A percentile compares a stretch with the other conserved stretches of the same genome.
These are phyloP conservation scores for Amniculicola lignicola DNA, from an alignment of 495 filamentous ascomycete species.

Conservation along the genomic window DNA sequence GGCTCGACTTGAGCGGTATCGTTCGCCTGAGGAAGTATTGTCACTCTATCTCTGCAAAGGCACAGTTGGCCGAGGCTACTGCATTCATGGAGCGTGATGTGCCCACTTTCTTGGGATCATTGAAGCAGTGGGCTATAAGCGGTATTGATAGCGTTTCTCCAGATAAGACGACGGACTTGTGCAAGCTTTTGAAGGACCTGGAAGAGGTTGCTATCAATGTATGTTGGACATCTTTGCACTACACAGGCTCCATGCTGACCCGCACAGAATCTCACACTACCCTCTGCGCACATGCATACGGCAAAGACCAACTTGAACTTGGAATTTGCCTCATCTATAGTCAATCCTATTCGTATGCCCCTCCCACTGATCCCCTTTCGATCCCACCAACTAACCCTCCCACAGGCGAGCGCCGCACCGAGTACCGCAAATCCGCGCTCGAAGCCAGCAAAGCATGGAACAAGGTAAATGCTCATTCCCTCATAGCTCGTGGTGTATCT, in stretches of 20 bases:
- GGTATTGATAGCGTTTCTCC: background rate
- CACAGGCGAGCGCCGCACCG: slow-evolving; percentile 15
- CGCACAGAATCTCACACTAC: slow-evolving; percentile 17
- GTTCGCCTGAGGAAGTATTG: slow-evolving; percentile 18
- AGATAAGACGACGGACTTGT: slow-evolving; percentile 1
- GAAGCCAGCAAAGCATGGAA: slow-evolving; percentile 23
- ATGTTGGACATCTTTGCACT: background rate
- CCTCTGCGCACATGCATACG: slow-evolving; percentile 14
- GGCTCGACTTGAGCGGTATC: slow-evolving; percentile 26
- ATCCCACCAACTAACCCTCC: background rate
- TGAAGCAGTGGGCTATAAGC: slow-evolving; percentile 21
- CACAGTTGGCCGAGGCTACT: slow-evolving; percentile 10
- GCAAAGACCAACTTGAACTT: slow-evolving; percentile 13
- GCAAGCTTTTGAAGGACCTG: slow-evolving; percentile 9
- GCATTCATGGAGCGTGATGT: slow-evolving; percentile 20
- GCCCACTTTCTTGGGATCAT: slow-evolving; percentile 24
- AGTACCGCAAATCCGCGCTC: slow-evolving; percentile 13
- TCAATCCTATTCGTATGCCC: slow-evolving; percentile 15
- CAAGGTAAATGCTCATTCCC: slow-evolving; percentile 2
- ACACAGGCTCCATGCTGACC: background rate
- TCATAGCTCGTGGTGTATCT: background rate
- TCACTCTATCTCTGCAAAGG: slow-evolving; percentile 20
- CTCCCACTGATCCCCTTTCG: no score
- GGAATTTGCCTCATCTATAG: slow-evolving; percentile 19
- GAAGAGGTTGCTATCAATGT: slow-evolving; percentile 15